Base-by-base conservation (phyloP, 2,329 filamentous ascomycete genomes). In the Pseudonectria buxi region DNA sequence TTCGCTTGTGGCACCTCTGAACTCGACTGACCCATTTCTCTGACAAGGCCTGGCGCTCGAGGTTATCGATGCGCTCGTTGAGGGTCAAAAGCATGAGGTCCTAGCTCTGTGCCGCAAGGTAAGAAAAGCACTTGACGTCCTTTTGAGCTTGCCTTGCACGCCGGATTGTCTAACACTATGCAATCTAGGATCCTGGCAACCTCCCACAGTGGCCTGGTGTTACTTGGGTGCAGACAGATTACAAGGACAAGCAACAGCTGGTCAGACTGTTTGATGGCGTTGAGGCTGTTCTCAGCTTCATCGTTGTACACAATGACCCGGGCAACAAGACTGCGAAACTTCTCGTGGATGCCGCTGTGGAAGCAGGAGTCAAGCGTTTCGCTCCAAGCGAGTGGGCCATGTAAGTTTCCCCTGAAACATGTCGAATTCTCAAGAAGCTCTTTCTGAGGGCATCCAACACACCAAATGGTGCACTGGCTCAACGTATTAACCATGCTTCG, bases 331-430 rank as follows among this genome's bases (percentile, higher is more conserved):
- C 69, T 10, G 41, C 46, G 24, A 46, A 43, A 30, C 49, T 67
- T 12, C 57, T 78, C 36, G 65, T 78, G 28, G 67, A 78, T 30
- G 76, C 74, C 2, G 67, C 72, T 26, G 62, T 74, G 22, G 63
- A 64, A 9, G 75, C 73, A 3, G 72, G 74, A 11, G 72, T 81
- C 5, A 68, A 74, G 49, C 65, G 73, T 11, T 76, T 77, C 57
- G 60, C 79, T 16, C 74, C 75, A 4, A 73, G 71, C 28, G 78
- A 83, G 44, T 82, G 69, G 37, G 58, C 47, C 15, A 58, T 54
- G 64, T 67, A 40, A 50, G 45, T 33, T 24, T 22, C 14, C 10
- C 18, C 18, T n/a, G n/a, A n/a, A n/a, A n/a, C n/a, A n/a, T n/a
- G n/a, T n/a, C n/a, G n/a, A n/a, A n/a, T n/a, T n/a, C n/a, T n/a